A percentile compares a stretch with the other conserved stretches of the same genome.
Evolutionary conservation across 129 eudicot species (phyloP).

Genomic region (Pittosporum tobira): DNA sequence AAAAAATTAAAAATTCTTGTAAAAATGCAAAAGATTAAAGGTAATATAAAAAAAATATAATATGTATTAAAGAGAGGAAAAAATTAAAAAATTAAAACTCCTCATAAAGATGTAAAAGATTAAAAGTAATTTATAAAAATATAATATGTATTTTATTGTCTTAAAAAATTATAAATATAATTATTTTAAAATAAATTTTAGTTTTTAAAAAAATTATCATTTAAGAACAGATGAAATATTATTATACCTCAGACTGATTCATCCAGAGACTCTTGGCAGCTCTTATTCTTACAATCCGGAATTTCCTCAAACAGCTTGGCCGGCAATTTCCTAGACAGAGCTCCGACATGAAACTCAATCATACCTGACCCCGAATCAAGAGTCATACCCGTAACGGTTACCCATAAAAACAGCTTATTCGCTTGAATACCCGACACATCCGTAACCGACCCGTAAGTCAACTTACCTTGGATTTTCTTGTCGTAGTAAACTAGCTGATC

Average conservation of each 20-base stretch:
- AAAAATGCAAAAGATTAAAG: too few species aligned
- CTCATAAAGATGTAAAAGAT: too few species aligned
- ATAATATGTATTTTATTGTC: too few species aligned
- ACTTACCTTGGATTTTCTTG: constrained; percentile 36
- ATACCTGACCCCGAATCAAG: constrained; percentile 28
- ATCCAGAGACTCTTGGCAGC: constrained; percentile 6
- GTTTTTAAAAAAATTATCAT: too few species aligned
- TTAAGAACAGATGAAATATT: too few species aligned
- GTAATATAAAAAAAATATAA: too few species aligned
- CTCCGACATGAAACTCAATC: constrained; percentile 69
- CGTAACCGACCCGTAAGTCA: constrained; percentile 52
- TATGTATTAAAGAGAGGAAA: too few species aligned
- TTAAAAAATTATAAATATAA: too few species aligned
- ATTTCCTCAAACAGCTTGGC: constrained; percentile 44
- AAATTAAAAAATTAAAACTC: too few species aligned
- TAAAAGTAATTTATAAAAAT: too few species aligned
- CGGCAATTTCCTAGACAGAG: constrained; percentile 54
- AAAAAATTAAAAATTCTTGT: too few species aligned
- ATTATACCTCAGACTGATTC: constrained; percentile 13
- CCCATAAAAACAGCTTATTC: constrained; percentile 60
- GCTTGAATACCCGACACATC: constrained; percentile 78
- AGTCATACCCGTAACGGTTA: constrained; percentile 55
- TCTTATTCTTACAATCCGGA: constrained; percentile 50
- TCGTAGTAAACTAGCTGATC: constrained; percentile 58
- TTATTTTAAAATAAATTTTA: too few species aligned